Base-by-base conservation (phyloP, 1,284 basidiomycete species). In the Rhodotorula sp. region DNA sequence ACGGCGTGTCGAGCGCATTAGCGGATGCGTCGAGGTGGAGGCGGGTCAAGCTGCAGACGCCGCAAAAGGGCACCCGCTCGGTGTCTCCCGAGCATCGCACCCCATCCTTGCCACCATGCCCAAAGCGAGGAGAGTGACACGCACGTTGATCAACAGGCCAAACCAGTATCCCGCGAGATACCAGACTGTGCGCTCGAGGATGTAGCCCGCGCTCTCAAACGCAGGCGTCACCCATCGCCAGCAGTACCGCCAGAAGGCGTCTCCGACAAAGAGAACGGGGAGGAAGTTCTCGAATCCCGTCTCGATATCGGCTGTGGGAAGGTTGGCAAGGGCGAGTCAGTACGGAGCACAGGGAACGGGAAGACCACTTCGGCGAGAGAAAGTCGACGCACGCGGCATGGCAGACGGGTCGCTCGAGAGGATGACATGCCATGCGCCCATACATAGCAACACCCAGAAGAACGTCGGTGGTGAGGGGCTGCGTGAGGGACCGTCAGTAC, bases 401-500 rank as follows among this genome's bases (percentile, higher is more conserved):
- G 84, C 84, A 41, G 85, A 86, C 2, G 91, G 90, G 79, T 94
- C 90, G 3, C 90, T 91, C 76, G 91, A 91, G 37, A 94, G 85
- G 2, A 87, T 84, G 69, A 93, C 84, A 77, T 95, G 92, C 92
- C 92, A 94, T 80, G 88, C 94, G 0, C 92, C 92, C 58, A 94
- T 88, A 82, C 88, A 91, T 5, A 92, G 87, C 27, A 94, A 83
- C 71, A 69, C 56, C 76, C 73, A 79, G 66, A 69, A 80, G 53
- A 76, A 75, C 7, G 70, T 66, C 19, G 66, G 66, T 19, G 76
- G 67, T 6, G 55, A 70, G 3, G 78, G 72, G 3, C 74, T 75
- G 62, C 29, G 29, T 5, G 22, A 22, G 25, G 37, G 17, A 39
- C 25, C 29, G 61, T 58, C 39, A 64, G 54, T 32, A 17, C 27